Evolutionary conservation across 139 green algal species (phyloP).

Genomic region (Coccomyxa sp.): DNA sequence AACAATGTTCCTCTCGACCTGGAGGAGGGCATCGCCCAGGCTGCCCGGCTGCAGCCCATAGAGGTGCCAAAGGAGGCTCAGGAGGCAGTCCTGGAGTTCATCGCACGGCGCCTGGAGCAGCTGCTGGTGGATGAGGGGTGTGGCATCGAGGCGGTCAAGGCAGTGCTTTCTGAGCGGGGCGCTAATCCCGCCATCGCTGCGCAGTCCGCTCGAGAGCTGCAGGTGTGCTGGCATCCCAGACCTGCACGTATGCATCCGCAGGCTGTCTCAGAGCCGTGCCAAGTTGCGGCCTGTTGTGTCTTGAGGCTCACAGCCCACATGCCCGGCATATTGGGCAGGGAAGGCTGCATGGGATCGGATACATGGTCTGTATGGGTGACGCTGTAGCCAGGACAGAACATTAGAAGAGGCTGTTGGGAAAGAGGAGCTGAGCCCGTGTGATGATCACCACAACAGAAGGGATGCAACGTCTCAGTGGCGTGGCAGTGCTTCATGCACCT

Average conservation of each 20-base stretch:
- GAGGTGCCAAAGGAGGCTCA: constrained; percentile 34
- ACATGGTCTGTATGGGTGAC: background rate
- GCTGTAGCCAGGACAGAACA: background rate
- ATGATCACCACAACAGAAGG: too few species aligned
- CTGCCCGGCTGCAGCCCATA: constrained; percentile 76
- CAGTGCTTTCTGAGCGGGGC: constrained; percentile 78
- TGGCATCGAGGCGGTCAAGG: constrained; percentile 67
- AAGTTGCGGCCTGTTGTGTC: background rate
- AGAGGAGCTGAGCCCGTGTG: too few species aligned
- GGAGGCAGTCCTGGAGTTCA: constrained; percentile 56
- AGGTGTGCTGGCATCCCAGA: constrained; percentile 11
- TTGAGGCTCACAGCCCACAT: too few species aligned
- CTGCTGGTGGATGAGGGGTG: constrained; percentile 76
- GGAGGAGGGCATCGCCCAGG: constrained; percentile 34
- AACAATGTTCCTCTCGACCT: constrained; percentile 39
- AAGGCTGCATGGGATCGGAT: background rate
- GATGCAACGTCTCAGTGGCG: too few species aligned
- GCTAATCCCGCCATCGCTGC: constrained; percentile 70
- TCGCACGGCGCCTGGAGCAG: constrained; percentile 86
- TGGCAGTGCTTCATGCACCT: too few species aligned
- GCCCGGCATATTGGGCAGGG: background rate
- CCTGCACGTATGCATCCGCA: background rate
- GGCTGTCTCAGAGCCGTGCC: background rate
- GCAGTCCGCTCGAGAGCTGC: constrained; percentile 62
- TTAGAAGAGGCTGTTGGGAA: background rate